phyloP scores from a whole-genome alignment of 441 rosid species.

The Arabidopsis hybrid region DNA sequence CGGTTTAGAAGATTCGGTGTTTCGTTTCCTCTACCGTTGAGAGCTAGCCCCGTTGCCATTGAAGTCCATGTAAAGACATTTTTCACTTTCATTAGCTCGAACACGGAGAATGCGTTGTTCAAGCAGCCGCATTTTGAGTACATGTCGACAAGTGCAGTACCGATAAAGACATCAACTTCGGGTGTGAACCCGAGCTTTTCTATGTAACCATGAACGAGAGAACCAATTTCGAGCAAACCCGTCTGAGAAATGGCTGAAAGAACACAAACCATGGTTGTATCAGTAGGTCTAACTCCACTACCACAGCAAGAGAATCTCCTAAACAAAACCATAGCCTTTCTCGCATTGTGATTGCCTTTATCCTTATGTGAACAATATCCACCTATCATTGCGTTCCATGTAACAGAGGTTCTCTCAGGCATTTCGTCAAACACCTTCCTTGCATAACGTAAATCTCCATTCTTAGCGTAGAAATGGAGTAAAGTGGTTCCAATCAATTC shows the following conservation, averaged over 20 bases:
- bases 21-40: slow-evolving; percentile 54
- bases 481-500: slow-evolving; percentile 59
- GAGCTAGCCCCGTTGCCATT: slow-evolving; percentile 57
- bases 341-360: slow-evolving; percentile 43
- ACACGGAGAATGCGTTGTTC: slow-evolving; percentile 42
- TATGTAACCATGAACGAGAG: slow-evolving; percentile 57
- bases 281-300: slow-evolving; percentile 52
- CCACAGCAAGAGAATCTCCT: slow-evolving; percentile 42
- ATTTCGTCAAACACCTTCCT: slow-evolving; percentile 64
- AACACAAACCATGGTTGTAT: slow-evolving; percentile 60
- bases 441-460: slow-evolving; percentile 50
- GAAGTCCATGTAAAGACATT: slow-evolving; percentile 70
- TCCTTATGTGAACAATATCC: slow-evolving; percentile 57
- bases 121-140: slow-evolving; percentile 61
- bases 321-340: slow-evolving; percentile 50
- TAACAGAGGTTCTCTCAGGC: slow-evolving; percentile 47
- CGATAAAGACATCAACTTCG: slow-evolving; percentile 53
- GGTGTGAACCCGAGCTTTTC: slow-evolving; percentile 50
- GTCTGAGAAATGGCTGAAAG: slow-evolving; percentile 57
- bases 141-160: slow-evolving; percentile 61
- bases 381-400: slow-evolving; percentile 62
- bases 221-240: slow-evolving; percentile 50
- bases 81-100: slow-evolving; percentile 49
- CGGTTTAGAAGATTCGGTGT: slow-evolving; percentile 47
- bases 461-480: slow-evolving; percentile 60